phyloP scores from a whole-genome alignment of 805 yeast genomes.

The Priceomyces melissophilus region DNA sequence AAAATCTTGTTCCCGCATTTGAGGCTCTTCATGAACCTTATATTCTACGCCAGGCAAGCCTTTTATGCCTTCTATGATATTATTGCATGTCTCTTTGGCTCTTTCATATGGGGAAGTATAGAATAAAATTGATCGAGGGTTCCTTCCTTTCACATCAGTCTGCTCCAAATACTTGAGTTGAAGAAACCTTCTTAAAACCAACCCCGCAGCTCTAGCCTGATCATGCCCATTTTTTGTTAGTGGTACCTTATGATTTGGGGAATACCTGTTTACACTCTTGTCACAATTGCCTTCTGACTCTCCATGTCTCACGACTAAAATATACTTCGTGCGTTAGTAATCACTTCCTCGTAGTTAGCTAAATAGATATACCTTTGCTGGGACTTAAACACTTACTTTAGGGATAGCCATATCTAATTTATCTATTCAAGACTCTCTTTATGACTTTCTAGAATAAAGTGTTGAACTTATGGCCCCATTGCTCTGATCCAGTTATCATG shows the following conservation, averaged over 20 bases:
- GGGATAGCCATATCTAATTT: constrained; percentile 26
- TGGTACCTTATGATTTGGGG: constrained; percentile 78
- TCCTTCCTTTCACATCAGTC: constrained; percentile 5
- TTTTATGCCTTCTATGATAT: constrained; percentile 57
- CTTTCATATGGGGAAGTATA: constrained; percentile 85
- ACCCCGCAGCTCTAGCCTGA: constrained; percentile 63
- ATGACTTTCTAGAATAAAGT: too few relatives aligned
- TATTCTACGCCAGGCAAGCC: constrained; percentile 42
- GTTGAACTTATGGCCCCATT: too few relatives aligned
- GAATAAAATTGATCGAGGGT: constrained; percentile 51
- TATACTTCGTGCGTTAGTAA: constrained; percentile 42
- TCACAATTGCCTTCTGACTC: constrained; percentile 90
- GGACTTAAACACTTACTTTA: constrained; percentile 20
- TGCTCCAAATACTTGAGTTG: constrained; percentile 16
- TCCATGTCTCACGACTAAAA: constrained; percentile 84
- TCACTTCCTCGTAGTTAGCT: neutral
- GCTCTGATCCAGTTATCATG: too few relatives aligned
- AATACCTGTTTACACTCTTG: constrained; percentile 70
- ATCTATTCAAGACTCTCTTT: neutral
- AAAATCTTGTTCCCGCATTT: constrained; percentile 92
- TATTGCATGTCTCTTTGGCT: constrained; percentile 79
- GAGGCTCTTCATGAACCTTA: constrained; percentile 76
- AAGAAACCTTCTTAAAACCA: constrained; percentile 40
- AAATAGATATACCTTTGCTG: too few relatives aligned
- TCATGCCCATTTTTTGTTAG: constrained; percentile 67